Evolutionary conservation across 257 asterid species (phyloP).

Genomic region (Rehmannia glutinosa): DNA sequence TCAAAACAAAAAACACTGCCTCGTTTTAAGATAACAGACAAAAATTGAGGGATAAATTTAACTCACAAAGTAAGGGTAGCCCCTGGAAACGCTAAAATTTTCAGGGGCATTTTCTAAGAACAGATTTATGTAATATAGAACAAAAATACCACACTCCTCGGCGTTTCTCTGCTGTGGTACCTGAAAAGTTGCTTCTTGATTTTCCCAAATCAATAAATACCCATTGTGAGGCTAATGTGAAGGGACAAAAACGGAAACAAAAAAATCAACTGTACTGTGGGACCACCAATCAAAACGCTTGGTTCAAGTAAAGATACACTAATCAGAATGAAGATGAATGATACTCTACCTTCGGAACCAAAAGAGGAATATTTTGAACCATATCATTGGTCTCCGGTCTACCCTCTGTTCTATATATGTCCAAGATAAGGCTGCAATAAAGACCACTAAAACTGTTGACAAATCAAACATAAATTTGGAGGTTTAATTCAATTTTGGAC

Average conservation of each 20-base stretch:
- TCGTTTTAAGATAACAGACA: background rate
- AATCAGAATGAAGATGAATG: background rate
- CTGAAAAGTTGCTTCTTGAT: constrained; percentile 27
- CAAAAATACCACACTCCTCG: constrained; percentile 49
- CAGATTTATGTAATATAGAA: constrained; percentile 30
- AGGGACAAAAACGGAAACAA: too few species aligned
- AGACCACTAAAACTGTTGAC: background rate
- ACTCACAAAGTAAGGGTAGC: constrained; percentile 72
- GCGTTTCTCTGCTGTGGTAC: constrained; percentile 58
- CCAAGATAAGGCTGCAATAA: constrained; percentile 38
- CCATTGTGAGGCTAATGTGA: too few species aligned
- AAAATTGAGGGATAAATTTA: background rate
- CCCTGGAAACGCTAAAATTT: constrained; percentile 35
- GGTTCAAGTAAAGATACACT: background rate
- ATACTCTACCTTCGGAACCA: constrained; percentile 42
- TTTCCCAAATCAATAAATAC: too few species aligned
- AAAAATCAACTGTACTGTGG: too few species aligned
- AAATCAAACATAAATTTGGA: background rate
- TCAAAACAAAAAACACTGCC: background rate
- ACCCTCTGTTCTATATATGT: constrained; percentile 27
- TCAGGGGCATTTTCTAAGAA: constrained; percentile 53
- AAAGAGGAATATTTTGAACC: constrained; percentile 35
- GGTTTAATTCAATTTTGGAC: too few species aligned
- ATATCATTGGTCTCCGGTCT: constrained; percentile 23
- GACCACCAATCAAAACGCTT: background rate